Evolutionary conservation across 1,284 basidiomycete genomes (phyloP).

Genomic region (Apiotrichum porosum): DNA sequence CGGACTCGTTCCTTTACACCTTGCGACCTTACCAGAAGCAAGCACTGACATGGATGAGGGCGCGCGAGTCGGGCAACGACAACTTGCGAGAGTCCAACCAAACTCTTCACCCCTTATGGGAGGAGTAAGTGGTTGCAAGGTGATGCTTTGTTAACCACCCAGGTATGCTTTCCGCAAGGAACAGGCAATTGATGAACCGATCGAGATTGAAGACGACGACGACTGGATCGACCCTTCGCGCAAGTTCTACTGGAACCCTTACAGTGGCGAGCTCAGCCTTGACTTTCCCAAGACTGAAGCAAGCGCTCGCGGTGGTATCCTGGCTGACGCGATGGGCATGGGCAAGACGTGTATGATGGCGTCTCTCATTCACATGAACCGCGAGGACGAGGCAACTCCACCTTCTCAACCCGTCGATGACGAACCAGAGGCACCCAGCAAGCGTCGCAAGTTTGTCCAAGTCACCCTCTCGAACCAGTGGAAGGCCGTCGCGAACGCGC

Average conservation of each 20-base stretch:
- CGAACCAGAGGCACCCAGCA: slow-evolving; percentile 22
- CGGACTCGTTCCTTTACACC: slow-evolving; percentile 69
- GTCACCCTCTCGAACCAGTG: slow-evolving; percentile 47
- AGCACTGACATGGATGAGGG: slow-evolving; percentile 89
- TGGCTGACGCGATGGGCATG: slow-evolving; percentile 57
- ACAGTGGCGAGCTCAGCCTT: slow-evolving; percentile 89
- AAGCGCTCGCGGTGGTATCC: slow-evolving; percentile 62
- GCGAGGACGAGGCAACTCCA: slow-evolving; percentile 37
- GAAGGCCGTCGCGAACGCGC: slow-evolving; percentile 32
- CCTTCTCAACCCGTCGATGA: slow-evolving; percentile 4
- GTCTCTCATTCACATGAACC: slow-evolving; percentile 78
- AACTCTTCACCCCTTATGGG: slow-evolving; percentile 91
- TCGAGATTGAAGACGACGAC: slow-evolving; percentile 45
- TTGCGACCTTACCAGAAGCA: slow-evolving; percentile 92
- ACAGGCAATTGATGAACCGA: slow-evolving; percentile 32
- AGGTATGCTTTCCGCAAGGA: slow-evolving; percentile 47
- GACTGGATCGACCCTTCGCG: slow-evolving; percentile 39
- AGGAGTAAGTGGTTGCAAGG: slow-evolving; percentile 60
- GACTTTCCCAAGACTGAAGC: slow-evolving; percentile 78
- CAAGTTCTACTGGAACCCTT: slow-evolving; percentile 77
- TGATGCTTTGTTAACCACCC: not conserved
- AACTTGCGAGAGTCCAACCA: slow-evolving; percentile 60
- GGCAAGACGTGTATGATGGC: slow-evolving; percentile 93
- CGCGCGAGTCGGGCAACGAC: slow-evolving; percentile 68
- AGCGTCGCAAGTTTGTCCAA: slow-evolving; percentile 46